Percentiles rank a stretch among this genome's conserved stretches.
phyloP scores from a whole-genome alignment of 768 basidiomycete species.

The Russula sp. region DNA sequence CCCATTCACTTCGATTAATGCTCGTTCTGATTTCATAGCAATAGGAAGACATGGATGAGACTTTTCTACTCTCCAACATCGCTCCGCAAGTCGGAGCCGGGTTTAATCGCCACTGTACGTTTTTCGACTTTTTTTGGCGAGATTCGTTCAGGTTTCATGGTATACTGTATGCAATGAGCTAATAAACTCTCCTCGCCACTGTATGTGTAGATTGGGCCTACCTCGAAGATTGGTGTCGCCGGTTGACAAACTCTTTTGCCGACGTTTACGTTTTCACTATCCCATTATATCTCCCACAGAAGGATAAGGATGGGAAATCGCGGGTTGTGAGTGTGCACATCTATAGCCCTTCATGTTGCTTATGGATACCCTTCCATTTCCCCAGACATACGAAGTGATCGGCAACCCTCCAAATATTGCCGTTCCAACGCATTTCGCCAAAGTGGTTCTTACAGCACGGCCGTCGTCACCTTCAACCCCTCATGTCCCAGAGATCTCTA shows the following conservation, averaged over 20 bases:
- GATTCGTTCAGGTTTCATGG: no score
- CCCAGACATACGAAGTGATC: conserved; percentile 90
- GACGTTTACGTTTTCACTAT: conserved; percentile 98
- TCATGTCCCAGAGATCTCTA: conserved; percentile 68
- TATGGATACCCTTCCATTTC: neutral
- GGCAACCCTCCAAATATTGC: conserved; percentile 85
- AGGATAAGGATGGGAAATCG: conserved; percentile 89
- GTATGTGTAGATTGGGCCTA: conserved; percentile 88
- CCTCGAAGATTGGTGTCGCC: conserved; percentile 91
- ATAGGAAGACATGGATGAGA: conserved; percentile 92
- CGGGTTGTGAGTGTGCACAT: conserved; percentile 66
- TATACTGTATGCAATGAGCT: no score
- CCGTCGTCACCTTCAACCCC: conserved; percentile 72
- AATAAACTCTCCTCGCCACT: no score
- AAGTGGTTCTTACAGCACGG: conserved; percentile 80
- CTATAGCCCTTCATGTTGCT: neutral
- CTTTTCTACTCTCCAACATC: conserved; percentile 91
- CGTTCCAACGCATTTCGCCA: conserved; percentile 98
- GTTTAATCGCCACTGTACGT: conserved; percentile 93
- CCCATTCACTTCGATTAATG: neutral
- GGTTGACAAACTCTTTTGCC: conserved; percentile 78
- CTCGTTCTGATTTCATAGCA: neutral
- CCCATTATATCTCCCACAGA: conserved; percentile 89
- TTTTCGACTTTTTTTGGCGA: neutral
- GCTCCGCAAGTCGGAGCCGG: conserved; percentile 98